Evolutionary conservation across 208 protist species (phyloP).

Genomic region (Acanthamoeba lenticulata): DNA sequence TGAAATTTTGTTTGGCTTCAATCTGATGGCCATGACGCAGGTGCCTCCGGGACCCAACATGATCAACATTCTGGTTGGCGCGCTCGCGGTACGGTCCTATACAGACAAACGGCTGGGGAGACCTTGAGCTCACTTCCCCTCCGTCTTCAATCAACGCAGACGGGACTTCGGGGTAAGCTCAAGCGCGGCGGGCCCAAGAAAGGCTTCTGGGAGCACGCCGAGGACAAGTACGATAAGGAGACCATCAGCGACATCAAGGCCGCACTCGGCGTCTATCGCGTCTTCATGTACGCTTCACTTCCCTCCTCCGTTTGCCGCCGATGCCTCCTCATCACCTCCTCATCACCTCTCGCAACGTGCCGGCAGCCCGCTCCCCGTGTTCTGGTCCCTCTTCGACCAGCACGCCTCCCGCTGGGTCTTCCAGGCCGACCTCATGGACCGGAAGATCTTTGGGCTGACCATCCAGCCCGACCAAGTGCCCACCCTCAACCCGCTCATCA

Average conservation of each 20-base stretch:
- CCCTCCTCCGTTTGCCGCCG: neutral
- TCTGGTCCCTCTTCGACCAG: slow-evolving; percentile 75
- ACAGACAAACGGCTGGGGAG: neutral
- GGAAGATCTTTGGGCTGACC: slow-evolving; percentile 63
- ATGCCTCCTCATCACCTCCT: neutral
- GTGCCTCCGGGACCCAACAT: slow-evolving; percentile 24
- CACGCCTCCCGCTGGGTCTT: slow-evolving; percentile 66
- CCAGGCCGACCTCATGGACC: slow-evolving; percentile 78
- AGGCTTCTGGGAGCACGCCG: slow-evolving; percentile 54
- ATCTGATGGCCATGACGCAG: neutral
- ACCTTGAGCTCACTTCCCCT: neutral
- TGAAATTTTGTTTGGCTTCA: too few relatives aligned
- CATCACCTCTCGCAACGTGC: too few relatives aligned
- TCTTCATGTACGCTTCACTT: slow-evolving; percentile 47
- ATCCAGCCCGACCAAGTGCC: slow-evolving; percentile 79
- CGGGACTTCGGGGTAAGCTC: neutral
- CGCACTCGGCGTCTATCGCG: slow-evolving; percentile 24
- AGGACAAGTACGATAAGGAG: slow-evolving; percentile 26
- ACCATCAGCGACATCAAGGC: slow-evolving; percentile 56
- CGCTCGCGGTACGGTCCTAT: slow-evolving; percentile 4
- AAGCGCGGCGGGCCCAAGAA: slow-evolving; percentile 7
- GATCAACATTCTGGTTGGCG: slow-evolving; percentile 63
- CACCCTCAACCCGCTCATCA: slow-evolving; percentile 79
- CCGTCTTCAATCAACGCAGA: neutral
- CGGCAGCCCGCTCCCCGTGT: slow-evolving; percentile 71